Conservation (phyloP, 1,139 yeast species). For the Arxiozyma bovina region DNA sequence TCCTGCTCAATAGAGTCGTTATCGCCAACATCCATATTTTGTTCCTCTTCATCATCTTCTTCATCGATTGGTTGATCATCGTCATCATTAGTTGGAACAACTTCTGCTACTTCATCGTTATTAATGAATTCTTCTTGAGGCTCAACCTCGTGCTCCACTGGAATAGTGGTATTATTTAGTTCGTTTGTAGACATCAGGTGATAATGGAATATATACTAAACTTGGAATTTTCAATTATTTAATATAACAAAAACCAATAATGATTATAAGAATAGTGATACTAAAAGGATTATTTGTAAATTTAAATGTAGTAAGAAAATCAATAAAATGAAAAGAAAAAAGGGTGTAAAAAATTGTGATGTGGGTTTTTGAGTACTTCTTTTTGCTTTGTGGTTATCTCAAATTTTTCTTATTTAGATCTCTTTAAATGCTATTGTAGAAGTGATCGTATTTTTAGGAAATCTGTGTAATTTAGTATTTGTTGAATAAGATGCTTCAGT, state of each 20-base stretch:
- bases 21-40: conserved; percentile 19
- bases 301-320: too few species aligned
- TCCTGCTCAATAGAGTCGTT: conserved; percentile 26
- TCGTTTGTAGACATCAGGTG: conserved; percentile 7
- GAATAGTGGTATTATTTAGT: background rate
- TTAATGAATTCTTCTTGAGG: conserved; percentile 46
- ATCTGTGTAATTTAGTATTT: too few species aligned
- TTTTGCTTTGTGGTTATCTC: background rate
- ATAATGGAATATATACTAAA: too few species aligned
- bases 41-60: conserved; percentile 35
- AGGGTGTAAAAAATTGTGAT: background rate
- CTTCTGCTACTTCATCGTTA: conserved; percentile 50
- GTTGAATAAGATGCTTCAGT: background rate
- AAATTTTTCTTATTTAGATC: too few species aligned
- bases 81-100: conserved; percentile 36
- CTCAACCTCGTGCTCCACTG: conserved; percentile 7
- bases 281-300: background rate
- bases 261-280: background rate
- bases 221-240: background rate
- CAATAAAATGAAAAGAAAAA: too few species aligned
- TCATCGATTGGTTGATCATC: conserved; percentile 34
- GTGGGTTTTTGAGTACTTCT: background rate
- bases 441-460: too few species aligned
- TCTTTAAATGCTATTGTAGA: background rate
- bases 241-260: background rate